Base-by-base conservation (phyloP, 768 basidiomycete genomes). In the Fistulinella prunicolor region DNA sequence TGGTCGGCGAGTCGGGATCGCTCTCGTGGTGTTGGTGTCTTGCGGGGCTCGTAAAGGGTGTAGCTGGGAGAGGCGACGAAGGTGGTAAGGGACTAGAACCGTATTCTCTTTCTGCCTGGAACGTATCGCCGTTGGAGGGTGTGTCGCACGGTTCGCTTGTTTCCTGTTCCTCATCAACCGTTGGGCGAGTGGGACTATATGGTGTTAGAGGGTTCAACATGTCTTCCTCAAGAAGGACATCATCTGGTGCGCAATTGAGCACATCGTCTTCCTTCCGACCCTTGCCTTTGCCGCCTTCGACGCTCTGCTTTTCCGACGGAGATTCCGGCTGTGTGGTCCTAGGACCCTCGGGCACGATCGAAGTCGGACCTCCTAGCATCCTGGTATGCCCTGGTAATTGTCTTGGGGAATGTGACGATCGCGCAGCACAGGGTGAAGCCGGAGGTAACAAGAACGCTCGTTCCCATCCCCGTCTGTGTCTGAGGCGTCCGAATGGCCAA, bases 11-110 rank as follows among this genome's bases (percentile, higher is more conserved):
- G 24, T 52, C 36, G 20, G 30, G 23, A n/a, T 30, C 12, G 21
- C 38, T 26, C 20, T 52, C 30, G 17, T 30, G 19, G 9, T n/a
- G 26, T 28, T 6, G 32, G 9, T 14, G 26, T 16, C 50, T 60
- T 22, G 21, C 21, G 14, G 63, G 60, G 34, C 63, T 64, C 20
- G 63, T 68, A 49, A 68, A 51, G n/a, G n/a, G n/a, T n/a, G n/a
- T n/a, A n/a, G n/a, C n/a, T 8, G 77, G 79, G 10, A 72, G 79
- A 5, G 82, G 81, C 10, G 83, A 83, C 7, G 83, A 82, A 16
- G 83, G 81, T 19, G 82, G 81, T 2, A 84, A 67, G 14, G 78
- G 78, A 40, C 70, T 70, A 70, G 78, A 75, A 71, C 51, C 50
- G 14, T 51, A 50, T 20, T 50, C 58, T 5, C 43, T 47, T 34